Percentiles rank a stretch among this genome's conserved stretches.
Conservation (phyloP, 495 filamentous ascomycete species). For the Penicillium pancosmium region DNA sequence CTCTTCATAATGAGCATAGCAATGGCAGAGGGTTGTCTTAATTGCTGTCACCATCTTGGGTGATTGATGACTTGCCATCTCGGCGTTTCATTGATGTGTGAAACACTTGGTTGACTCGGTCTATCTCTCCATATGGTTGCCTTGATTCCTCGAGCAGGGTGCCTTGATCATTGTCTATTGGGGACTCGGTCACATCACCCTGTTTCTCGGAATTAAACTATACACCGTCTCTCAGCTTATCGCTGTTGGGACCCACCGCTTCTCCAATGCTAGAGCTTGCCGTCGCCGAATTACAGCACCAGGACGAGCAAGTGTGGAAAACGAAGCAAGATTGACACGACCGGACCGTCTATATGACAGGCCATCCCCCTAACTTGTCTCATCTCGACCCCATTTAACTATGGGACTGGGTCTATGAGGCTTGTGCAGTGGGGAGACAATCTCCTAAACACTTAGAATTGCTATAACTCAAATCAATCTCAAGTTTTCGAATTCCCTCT, state of each 20-base stretch:
- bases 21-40: background rate
- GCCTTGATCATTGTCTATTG: background rate
- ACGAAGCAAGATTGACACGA: slow-evolving; percentile 62
- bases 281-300: slow-evolving; percentile 56
- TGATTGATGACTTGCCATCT: too few relatives aligned
- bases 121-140: too few relatives aligned
- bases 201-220: background rate
- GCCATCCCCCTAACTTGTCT: slow-evolving; percentile 45
- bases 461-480: background rate
- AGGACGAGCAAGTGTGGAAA: slow-evolving; percentile 68
- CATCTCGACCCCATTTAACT: slow-evolving; percentile 54
- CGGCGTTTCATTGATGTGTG: slow-evolving; percentile 1
- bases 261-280: slow-evolving; percentile 69
- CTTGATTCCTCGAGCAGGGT: background rate
- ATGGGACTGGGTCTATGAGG: slow-evolving; percentile 52
- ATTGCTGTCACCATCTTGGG: background rate
- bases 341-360: slow-evolving; percentile 23
- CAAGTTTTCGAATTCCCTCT: background rate
- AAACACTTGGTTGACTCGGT: background rate
- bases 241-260: slow-evolving; percentile 34
- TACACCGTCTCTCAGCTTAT: slow-evolving; percentile 3
- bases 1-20: background rate
- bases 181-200: background rate
- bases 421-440: slow-evolving; percentile 48
- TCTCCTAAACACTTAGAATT: background rate